A percentile compares a stretch with the other conserved stretches of the same genome.
phyloP scores from a whole-genome alignment of 2,329 filamentous ascomycete genomes.

The Helminthosporium solani region DNA sequence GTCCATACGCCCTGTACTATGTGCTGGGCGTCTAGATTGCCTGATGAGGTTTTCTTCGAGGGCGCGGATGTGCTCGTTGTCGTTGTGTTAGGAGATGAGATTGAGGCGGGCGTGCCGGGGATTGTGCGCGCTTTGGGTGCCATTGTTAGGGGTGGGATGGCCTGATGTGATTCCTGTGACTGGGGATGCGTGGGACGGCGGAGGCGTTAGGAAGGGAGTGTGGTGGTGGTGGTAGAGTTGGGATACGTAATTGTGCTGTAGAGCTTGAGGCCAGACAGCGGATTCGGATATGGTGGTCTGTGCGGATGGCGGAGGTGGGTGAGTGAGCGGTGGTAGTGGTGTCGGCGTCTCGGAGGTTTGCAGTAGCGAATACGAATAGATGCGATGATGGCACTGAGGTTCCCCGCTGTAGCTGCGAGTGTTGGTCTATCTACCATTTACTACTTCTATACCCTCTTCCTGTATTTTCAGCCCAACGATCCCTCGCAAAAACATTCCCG shows the following conservation, averaged over 20 bases:
- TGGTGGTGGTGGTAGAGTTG: not conserved
- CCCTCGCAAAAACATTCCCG: not conserved
- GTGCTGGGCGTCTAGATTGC: conserved; percentile 47
- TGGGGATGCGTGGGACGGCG: conserved; percentile 4
- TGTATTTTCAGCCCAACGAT: not conserved
- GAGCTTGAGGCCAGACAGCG: conserved; percentile 22
- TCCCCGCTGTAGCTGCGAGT: too few relatives aligned
- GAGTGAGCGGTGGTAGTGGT: conserved; percentile 9
- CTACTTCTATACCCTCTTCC: not conserved
- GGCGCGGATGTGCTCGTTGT: conserved; percentile 11
- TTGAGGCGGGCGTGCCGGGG: conserved; percentile 14
- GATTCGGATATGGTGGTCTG: conserved; percentile 5
- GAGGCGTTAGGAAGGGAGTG: not conserved
- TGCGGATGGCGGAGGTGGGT: not conserved
- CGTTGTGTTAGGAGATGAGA: conserved; percentile 12
- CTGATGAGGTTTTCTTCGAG: conserved; percentile 27
- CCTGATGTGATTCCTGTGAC: not conserved
- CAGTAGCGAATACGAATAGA: conserved; percentile 5
- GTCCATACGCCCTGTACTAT: conserved; percentile 71
- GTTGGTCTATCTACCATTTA: not conserved
- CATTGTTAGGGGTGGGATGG: conserved; percentile 27
- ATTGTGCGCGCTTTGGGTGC: conserved; percentile 34
- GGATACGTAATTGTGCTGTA: not conserved
- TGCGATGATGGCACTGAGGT: conserved; percentile 10
- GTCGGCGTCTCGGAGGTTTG: conserved; percentile 1